Evolutionary conservation across 768 basidiomycete genomes (phyloP), one percentile per base, ranked within the genome.

Genomic region (Tylopilus rubrobrunneus): DNA sequence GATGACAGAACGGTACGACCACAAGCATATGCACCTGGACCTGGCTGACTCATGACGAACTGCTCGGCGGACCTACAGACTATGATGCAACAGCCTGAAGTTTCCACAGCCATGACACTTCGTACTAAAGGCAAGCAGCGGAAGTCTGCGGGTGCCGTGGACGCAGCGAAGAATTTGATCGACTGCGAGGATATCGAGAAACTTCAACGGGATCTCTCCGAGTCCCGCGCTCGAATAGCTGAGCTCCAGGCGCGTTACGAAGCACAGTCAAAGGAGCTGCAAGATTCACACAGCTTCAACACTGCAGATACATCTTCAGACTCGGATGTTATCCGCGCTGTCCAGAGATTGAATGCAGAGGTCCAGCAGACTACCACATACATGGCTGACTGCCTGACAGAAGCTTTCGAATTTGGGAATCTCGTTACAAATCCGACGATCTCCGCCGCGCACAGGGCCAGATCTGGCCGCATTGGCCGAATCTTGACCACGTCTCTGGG

Each of bases 331-430:
- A 53, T 53, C 25, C 40, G 37, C 4, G 48, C 48, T 27, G 34
- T 57, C 15, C 56, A 50, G 36, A 49, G 51, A 44, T 44, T 59
- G 51, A 59, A 59, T 40, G 58, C 58, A 12, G 58, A 59, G 17
- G 19, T 59, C 4, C 51, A 59, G 48, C 58, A 59, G 36, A 50
- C 52, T 34, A 34, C 55, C 7, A 48, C 41, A 21, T 53, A 53
- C 8, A 57, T 59, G 56, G 58, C 48, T 7, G 58, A 57, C 19
- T 50, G 15, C 7, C 23, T 59, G 5, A 29, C 21, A 11, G 43
- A 57, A 29, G 29, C 43, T 3, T 23, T 59, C 21, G 50, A 47
- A 28, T 59, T 59, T 25, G 5, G 14, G 6, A 28, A 46, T 23
- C 1, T 31, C 2, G n/a, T 19, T 8, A 43, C 48, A 25, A 49